phyloP scores from a whole-genome alignment of 2,329 filamentous ascomycete genomes.

The Aspergillus thermomutatus region DNA sequence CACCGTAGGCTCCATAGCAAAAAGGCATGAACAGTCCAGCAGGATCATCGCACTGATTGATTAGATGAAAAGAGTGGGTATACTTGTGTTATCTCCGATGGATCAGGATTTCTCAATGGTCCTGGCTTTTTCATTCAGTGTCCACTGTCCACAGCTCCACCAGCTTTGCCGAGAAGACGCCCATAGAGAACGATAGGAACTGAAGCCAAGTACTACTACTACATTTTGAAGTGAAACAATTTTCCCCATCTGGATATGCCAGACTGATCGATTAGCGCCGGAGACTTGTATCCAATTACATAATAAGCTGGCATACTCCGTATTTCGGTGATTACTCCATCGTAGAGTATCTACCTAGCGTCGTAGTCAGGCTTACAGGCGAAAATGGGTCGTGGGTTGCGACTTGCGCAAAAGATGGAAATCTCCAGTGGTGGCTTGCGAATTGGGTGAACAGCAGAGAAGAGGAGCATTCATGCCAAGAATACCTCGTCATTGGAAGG shows the following conservation, averaged over 20 bases:
- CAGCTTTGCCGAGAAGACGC: not conserved
- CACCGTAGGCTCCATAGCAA: not conserved
- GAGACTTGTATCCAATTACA: not conserved
- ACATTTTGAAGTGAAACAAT: not conserved
- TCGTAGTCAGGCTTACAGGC: no score
- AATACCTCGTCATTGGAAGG: no score
- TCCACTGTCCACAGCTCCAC: not conserved
- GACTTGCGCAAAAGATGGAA: no score
- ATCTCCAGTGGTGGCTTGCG: no score
- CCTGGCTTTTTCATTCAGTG: not conserved
- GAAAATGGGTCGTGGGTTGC: no score
- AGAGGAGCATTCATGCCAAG: no score
- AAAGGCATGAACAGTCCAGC: not conserved
- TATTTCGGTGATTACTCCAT: no score
- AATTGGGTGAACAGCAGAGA: no score
- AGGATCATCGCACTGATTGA: conserved; percentile 14
- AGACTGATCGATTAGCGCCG: not conserved
- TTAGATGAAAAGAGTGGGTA: conserved; percentile 24
- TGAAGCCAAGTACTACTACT: not conserved
- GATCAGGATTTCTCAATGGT: not conserved
- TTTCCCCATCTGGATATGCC: not conserved
- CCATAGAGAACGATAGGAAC: not conserved
- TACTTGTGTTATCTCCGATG: conserved; percentile 6
- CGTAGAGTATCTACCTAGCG: no score
- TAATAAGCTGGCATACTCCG: not conserved